Base-by-base conservation (phyloP, 345 rosid species). In the Eucalyptus sp. region DNA sequence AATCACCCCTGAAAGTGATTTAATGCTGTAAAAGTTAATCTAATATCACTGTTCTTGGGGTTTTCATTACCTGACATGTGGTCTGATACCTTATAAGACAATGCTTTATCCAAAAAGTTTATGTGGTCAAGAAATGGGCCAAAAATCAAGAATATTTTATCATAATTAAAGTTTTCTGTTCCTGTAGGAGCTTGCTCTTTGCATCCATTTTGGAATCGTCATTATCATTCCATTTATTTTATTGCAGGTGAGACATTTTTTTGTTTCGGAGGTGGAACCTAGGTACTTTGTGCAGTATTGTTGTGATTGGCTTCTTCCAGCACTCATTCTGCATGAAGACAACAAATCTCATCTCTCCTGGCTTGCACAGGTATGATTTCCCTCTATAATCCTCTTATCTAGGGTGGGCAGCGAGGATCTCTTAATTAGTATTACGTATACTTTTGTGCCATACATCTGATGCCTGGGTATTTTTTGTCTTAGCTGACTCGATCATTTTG, bases 281-380 rank as follows among this genome's bases (percentile, higher is more conserved):
- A 91, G 95, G 88, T 91, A 90, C 92, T 97, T 97, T 91, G 89
- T 97, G 90, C 97, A 94, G 92, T 94, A 92, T 90, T 96, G 96
- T 90, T 95, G 96, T 92, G 92, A 91, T 51, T 96, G 99, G 99
- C 96, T 97, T 90, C 96, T 97, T 91, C 98, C 99, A 86, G 98
- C 98, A 89, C 93, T 96, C 85, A 80, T 95, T 90, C 90, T 96
- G 91, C 90, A 94, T 71, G 96, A 90, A 88, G 96, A 97, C 91
- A 44, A 33, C 50, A 90, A 91, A 86, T 86, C 94, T 87, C 92
- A 93, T 91, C 92, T 97, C 89, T 91, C 90, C 50, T 97, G 98
- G 98, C 92, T 96, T 90, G 94, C 99, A 64, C 93, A 94, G 96
- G 99, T 96, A 90, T 87, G 93, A 91, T 83, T 50, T 71, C 46